phyloP scores from a whole-genome alignment of 2,329 filamentous ascomycete genomes.

The Simplicillium aogashimaense region DNA sequence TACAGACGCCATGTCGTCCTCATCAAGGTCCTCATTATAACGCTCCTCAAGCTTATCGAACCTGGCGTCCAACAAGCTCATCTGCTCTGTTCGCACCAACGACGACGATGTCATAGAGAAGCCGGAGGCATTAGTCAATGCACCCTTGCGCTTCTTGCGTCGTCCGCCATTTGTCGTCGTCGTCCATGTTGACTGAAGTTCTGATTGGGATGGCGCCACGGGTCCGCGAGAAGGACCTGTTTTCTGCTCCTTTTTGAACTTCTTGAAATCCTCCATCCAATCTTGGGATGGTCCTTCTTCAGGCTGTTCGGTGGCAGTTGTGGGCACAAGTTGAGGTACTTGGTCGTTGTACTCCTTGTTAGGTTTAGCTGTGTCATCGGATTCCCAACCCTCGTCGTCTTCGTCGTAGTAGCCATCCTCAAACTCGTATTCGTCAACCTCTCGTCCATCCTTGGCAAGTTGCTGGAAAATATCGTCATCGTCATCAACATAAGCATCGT shows the following conservation, averaged over 20 bases:
- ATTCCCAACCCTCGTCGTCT: constrained; percentile 83
- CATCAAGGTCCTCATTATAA: constrained; percentile 40
- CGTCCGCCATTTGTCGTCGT: constrained; percentile 71
- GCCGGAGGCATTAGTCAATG: constrained; percentile 74
- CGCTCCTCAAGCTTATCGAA: constrained; percentile 87
- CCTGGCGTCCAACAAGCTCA: constrained; percentile 74
- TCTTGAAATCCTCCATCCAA: constrained; percentile 88
- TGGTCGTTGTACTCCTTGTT: constrained; percentile 42
- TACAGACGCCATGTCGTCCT: constrained; percentile 41
- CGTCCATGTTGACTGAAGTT: constrained; percentile 61
- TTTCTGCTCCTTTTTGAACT: constrained; percentile 80
- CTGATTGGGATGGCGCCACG: constrained; percentile 41
- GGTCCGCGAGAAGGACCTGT: constrained; percentile 27
- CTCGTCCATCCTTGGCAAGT: constrained; percentile 58
- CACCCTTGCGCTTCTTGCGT: constrained; percentile 91
- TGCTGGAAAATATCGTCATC: constrained; percentile 78
- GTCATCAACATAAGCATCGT: constrained; percentile 85
- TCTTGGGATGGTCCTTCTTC: constrained; percentile 61
- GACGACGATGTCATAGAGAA: constrained; percentile 92
- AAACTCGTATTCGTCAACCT: constrained; percentile 73
- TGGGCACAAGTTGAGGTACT: constrained; percentile 37
- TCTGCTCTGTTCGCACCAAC: constrained; percentile 76
- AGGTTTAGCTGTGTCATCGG: constrained; percentile 83
- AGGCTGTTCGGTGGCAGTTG: constrained; percentile 30
- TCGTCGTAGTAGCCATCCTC: constrained; percentile 53